Evolutionary conservation across 2,329 filamentous ascomycete species (phyloP).

Genomic region (Colletotrichum trifolii): DNA sequence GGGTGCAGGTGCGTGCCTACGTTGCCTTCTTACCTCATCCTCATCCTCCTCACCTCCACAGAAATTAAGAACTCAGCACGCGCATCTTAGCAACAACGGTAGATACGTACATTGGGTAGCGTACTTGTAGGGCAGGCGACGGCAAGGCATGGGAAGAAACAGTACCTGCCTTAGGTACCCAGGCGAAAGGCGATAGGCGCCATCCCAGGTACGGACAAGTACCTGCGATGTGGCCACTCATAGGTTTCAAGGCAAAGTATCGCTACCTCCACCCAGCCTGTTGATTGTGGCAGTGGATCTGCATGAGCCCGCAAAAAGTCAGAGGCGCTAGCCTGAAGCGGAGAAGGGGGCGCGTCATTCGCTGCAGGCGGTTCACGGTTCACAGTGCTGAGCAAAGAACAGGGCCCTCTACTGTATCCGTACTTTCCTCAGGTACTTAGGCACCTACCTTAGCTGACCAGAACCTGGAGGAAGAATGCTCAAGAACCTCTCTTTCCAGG

Average conservation of each 20-base stretch:
- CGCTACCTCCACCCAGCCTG: constrained; percentile 17
- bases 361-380: constrained; percentile 33
- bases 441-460: no score
- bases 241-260: not conserved
- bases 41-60: not conserved
- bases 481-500: no score
- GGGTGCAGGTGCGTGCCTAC: constrained; percentile 12
- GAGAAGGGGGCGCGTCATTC: constrained; percentile 24
- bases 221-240: not conserved
- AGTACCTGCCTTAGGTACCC: constrained; percentile 24
- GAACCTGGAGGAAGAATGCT: no score
- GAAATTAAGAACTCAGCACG: not conserved
- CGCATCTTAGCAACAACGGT: no score
- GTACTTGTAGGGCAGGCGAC: constrained; percentile 17
- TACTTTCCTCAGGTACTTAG: no score
- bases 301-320: constrained; percentile 16
- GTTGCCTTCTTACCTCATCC: constrained; percentile 31
- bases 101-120: not conserved
- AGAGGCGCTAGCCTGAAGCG: constrained; percentile 15
- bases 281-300: constrained; percentile 34
- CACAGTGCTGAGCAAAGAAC: not conserved
- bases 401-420: no score
- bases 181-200: not conserved
- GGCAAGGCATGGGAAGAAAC: not conserved
- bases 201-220: constrained; percentile 1